Percentiles rank a stretch among this genome's conserved stretches.
Conservation (phyloP, 106 monocot genomes). For the Dioscorea dumetorum region DNA sequence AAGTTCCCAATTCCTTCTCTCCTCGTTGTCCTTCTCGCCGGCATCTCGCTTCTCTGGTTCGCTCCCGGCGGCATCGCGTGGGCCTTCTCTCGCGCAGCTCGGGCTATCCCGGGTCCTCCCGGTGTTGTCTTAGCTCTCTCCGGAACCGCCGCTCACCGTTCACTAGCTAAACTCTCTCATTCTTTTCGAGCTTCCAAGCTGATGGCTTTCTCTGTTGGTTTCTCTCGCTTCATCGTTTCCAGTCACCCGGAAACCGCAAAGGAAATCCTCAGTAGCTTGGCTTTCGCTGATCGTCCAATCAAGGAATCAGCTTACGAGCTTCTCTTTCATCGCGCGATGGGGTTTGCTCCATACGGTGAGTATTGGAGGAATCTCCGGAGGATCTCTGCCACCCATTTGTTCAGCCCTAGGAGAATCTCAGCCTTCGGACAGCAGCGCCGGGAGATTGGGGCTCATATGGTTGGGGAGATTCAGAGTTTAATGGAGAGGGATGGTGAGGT, state of each 20-base stretch:
- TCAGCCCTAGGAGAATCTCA: conserved; percentile 16
- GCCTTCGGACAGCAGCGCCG: conserved; percentile 5
- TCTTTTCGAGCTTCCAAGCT: conserved; percentile 5
- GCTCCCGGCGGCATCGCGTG: conserved; percentile 29
- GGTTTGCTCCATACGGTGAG: conserved; percentile 32
- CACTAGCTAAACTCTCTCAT: conserved; percentile 8
- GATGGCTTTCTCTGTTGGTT: conserved; percentile 41
- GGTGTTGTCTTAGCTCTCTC: conserved; percentile 18
- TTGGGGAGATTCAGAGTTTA: conserved; percentile 2
- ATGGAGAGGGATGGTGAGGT: conserved; percentile 18
- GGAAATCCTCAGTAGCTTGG: conserved; percentile 30
- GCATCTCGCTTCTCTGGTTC: conserved; percentile 6
- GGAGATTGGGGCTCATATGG: conserved; percentile 16
- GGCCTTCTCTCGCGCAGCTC: conserved; percentile 5
- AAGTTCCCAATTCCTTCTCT: background rate
- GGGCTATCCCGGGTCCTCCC: conserved; percentile 13
- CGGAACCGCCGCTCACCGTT: conserved; percentile 17
- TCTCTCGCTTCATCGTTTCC: conserved; percentile 33
- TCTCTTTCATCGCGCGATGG: conserved; percentile 37
- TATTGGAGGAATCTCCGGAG: conserved; percentile 29
- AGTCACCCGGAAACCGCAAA: conserved; percentile 36
- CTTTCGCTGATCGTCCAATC: conserved; percentile 27
- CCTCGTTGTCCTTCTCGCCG: conserved; percentile 1
- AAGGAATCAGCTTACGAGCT: conserved; percentile 38
- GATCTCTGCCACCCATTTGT: conserved; percentile 24